These are phyloP conservation scores for Boletus sp. DNA, from an alignment of 768 basidiomycete genomes.

Conservation along the genomic window DNA sequence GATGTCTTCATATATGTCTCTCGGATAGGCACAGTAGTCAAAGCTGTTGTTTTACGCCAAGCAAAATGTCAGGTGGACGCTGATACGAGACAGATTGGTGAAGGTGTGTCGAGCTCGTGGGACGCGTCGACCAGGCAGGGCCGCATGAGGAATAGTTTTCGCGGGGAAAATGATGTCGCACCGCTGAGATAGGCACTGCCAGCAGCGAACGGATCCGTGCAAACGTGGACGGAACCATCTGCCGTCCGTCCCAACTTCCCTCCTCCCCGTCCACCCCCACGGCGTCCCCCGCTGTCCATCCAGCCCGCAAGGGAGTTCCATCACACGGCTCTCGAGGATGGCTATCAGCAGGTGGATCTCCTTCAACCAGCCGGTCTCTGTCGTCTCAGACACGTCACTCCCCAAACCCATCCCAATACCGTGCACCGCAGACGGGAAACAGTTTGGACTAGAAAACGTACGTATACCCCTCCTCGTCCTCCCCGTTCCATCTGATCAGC, in stretches of 20 bases:
- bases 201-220: no score
- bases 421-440: constrained; percentile 69
- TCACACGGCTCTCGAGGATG: constrained; percentile 16
- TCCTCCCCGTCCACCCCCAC: not conserved
- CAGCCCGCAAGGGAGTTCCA: not conserved
- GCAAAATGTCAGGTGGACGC: no score
- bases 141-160: no score
- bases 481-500: constrained; percentile 7
- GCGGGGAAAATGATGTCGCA: no score
- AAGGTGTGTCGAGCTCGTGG: no score
- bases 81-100: no score
- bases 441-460: constrained; percentile 97
- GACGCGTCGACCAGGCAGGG: no score
- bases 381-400: constrained; percentile 23
- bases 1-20: not conserved
- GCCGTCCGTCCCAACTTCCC: not conserved
- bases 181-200: no score
- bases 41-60: no score
- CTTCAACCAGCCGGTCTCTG: constrained; percentile 30
- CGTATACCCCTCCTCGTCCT: constrained; percentile 33
- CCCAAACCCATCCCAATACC: constrained; percentile 37
- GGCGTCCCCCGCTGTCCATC: not conserved
- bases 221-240: constrained; percentile 9
- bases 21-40: not conserved
- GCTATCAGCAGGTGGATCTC: constrained; percentile 39